Evolutionary conservation across 805 yeast genomes (phyloP), one percentile per base, ranked within the genome.

Genomic region (Schizosaccharomyces octosporus): DNA sequence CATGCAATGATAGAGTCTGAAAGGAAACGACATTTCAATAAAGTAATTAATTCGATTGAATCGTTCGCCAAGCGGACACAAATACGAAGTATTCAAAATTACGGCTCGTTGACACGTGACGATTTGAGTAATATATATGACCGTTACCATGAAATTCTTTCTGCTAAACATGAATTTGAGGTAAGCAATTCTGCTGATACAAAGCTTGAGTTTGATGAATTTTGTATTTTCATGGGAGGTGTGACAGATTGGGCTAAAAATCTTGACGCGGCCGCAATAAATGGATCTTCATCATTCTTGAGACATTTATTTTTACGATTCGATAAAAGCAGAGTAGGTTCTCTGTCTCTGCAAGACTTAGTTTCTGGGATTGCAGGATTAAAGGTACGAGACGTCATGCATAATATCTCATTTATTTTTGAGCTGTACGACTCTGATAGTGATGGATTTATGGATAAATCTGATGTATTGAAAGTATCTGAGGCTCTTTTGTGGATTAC

Each of bases 41-140:
- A 82, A 57, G 90, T 93, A 55, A 81, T 85, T 68, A 85, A 79
- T 66, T 90, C 93, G 62, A 87, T 90, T 64, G 95, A 93, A 66
- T 77, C 82, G 0, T 90, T 90, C 73, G 94, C 93, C 43, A 93
- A 90, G 71, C 78, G 95, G 62, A 87, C 97, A 0, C 96, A 93
- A 70, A 70, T 93, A 51, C 77, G 98, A 65, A 89, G 87, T 70
- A 73, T 90, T 62, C 90, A 94, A 43, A 83, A 83, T 68, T 80
- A 86, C 0, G 77, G 76, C 31, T 79, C 84, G 67, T 72, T 90
- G 42, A 69, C 76, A 3, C 74, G 72, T 31, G 81, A 76, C 0
- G 80, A 85, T 48, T 65, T 87, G 19, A 80, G 87, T 3, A 79
- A 84, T 62, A 75, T 88, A 4, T 90, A 93, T 70, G 97, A 93